Evolutionary conservation across 495 filamentous ascomycete species (phyloP).

Genomic region (Penicillium cosmopolitanum): DNA sequence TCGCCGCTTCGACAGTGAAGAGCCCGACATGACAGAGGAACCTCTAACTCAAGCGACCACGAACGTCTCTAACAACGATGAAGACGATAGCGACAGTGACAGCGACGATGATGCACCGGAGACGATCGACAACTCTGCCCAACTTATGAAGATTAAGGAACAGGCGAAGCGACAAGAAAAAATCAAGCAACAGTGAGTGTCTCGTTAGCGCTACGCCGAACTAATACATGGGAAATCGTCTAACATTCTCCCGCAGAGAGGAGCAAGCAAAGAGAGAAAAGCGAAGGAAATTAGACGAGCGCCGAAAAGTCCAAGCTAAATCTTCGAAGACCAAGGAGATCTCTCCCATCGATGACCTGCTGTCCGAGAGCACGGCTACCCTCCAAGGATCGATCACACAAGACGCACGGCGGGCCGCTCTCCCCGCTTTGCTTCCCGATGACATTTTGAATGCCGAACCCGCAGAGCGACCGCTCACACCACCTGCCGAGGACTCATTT

Average conservation of each 20-base stretch:
- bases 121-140: conserved; percentile 48
- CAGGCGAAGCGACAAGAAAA: conserved; percentile 48
- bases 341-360: conserved; percentile 33
- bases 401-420: conserved; percentile 39
- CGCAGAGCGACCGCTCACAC: conserved; percentile 41
- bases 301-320: conserved; percentile 53
- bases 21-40: conserved; percentile 38
- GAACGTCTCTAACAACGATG: conserved; percentile 26
- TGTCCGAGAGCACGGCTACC: conserved; percentile 47
- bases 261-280: conserved; percentile 50
- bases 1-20: conserved; percentile 51
- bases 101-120: conserved; percentile 57
- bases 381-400: conserved; percentile 47
- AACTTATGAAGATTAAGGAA: conserved; percentile 42
- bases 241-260: conserved; percentile 38
- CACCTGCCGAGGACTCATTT: conserved; percentile 34
- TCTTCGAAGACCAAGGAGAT: conserved; percentile 38
- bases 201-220: not conserved
- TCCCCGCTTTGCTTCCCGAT: conserved; percentile 56
- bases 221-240: not conserved
- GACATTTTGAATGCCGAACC: conserved; percentile 56
- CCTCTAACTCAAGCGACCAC: conserved; percentile 26
- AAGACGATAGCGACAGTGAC: conserved; percentile 38
- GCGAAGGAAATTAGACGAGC: conserved; percentile 52
- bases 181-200: conserved; percentile 40